phyloP scores from a whole-genome alignment of 176 grass and related monocot species.

The barley (Hordeum vulgare) region DNA sequence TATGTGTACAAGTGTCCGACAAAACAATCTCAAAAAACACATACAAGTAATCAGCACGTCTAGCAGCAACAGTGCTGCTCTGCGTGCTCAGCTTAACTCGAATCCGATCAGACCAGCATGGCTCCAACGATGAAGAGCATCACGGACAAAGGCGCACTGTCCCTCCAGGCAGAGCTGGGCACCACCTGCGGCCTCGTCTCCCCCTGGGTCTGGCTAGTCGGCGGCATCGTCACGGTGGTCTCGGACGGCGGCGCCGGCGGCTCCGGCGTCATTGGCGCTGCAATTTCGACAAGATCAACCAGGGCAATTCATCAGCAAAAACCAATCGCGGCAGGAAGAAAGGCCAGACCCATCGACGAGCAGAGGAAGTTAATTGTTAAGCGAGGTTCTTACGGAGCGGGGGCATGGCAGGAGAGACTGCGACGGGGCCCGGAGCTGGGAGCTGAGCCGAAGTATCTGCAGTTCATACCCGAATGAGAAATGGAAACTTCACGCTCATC shows the following conservation, averaged over 20 bases:
- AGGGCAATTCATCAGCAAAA: background rate
- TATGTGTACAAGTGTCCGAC: background rate
- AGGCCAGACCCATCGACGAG: background rate
- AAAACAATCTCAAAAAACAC: background rate
- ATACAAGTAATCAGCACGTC: background rate
- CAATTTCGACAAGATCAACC: background rate
- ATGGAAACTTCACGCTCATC: background rate
- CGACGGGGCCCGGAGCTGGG: conserved; percentile 41
- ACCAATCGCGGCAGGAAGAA: background rate
- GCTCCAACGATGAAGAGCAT: background rate
- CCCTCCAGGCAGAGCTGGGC: conserved; percentile 36
- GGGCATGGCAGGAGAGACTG: conserved; percentile 34
- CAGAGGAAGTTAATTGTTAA: background rate
- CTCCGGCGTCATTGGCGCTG: conserved; percentile 26
- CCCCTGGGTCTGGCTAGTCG: conserved; percentile 16
- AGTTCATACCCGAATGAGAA: background rate
- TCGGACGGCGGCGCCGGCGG: background rate
- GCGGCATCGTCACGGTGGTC: conserved; percentile 16
- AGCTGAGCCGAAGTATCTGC: conserved; percentile 49
- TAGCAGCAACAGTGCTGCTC: background rate
- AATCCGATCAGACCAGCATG: conserved; percentile 9
- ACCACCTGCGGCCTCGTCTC: conserved; percentile 44
- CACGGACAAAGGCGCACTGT: background rate
- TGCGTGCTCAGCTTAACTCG: background rate
- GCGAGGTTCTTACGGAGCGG: conserved; percentile 49